Conservation (phyloP, 2,329 filamentous ascomycete genomes). For the Fusarium sp. region DNA sequence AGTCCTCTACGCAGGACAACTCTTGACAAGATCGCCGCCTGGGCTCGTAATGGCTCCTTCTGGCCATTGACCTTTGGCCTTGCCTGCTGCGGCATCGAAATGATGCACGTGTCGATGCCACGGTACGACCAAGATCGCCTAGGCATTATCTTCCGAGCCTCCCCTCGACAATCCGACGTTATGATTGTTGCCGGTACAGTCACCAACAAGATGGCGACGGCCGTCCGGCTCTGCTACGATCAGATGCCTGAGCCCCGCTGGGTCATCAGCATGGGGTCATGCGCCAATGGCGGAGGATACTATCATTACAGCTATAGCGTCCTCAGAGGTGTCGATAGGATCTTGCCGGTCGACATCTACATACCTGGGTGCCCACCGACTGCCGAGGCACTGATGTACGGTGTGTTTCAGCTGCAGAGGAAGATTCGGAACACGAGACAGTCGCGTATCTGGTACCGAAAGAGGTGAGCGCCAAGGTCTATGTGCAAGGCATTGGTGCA, state of each 20-base stretch:
- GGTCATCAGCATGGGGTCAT: conserved; percentile 77
- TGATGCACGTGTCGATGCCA: conserved; percentile 74
- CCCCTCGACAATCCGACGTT: conserved; percentile 72
- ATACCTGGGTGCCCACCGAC: conserved; percentile 72
- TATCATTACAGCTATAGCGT: conserved; percentile 81
- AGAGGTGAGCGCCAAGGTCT: conserved; percentile 45
- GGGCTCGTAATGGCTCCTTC: conserved; percentile 69
- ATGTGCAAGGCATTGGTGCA: neutral
- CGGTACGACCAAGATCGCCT: conserved; percentile 73
- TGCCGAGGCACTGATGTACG: conserved; percentile 61
- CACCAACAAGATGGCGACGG: conserved; percentile 76
- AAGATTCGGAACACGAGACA: conserved; percentile 70
- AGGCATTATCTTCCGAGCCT: conserved; percentile 76
- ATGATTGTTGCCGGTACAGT: conserved; percentile 77
- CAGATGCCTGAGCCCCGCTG: conserved; percentile 76
- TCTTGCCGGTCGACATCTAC: conserved; percentile 76
- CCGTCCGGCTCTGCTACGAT: conserved; percentile 73
- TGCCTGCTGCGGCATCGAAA: conserved; percentile 72
- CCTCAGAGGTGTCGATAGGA: conserved; percentile 72
- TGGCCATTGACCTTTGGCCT: conserved; percentile 73
- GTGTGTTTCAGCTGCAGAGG: conserved; percentile 76
- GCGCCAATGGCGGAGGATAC: conserved; percentile 79
- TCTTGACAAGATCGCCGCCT: conserved; percentile 66
- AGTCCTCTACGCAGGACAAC: conserved; percentile 56
- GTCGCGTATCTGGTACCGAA: conserved; percentile 64